Conservation (phyloP, 2,329 filamentous ascomycete species). For the Eurotiales sp. region DNA sequence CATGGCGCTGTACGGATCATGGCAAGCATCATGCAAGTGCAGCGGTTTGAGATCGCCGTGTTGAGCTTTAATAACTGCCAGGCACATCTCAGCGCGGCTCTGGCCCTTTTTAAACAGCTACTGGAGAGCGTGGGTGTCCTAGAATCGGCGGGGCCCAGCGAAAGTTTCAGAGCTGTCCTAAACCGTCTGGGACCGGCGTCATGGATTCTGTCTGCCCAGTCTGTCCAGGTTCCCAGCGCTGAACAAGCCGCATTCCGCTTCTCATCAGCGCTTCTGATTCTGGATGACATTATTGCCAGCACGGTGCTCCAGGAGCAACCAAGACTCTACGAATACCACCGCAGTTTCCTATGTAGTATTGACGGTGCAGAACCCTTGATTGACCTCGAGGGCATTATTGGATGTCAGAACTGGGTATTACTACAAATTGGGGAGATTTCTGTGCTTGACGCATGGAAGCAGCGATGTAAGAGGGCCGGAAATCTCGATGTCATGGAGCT, state of each 20-base stretch:
- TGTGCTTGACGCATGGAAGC: conserved; percentile 55
- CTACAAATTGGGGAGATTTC: conserved; percentile 54
- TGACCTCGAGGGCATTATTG: conserved; percentile 51
- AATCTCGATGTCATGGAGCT: conserved; percentile 11
- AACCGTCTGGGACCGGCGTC: not conserved
- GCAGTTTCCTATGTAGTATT: conserved; percentile 23
- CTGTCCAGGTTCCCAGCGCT: conserved; percentile 24
- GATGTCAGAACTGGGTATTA: conserved; percentile 57
- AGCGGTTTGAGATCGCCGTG: conserved; percentile 24
- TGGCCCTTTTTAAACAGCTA: conserved; percentile 30
- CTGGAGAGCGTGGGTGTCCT: not conserved
- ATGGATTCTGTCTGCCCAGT: conserved; percentile 8
- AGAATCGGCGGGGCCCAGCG: not conserved
- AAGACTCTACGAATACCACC: conserved; percentile 19
- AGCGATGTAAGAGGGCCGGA: conserved; percentile 32
- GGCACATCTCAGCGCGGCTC: conserved; percentile 30
- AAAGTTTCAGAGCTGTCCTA: conserved; percentile 5
- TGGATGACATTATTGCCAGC: conserved; percentile 36
- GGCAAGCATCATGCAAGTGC: conserved; percentile 33
- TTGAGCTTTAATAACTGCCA: conserved; percentile 26
- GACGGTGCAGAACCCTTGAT: conserved; percentile 21
- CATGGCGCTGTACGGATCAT: conserved; percentile 22
- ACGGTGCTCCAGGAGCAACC: conserved; percentile 29
- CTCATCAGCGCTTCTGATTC: conserved; percentile 30
- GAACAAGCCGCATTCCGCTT: conserved; percentile 37